Conservation (phyloP, 257 asterid genomes). For the Solanum corneliomulleri region DNA sequence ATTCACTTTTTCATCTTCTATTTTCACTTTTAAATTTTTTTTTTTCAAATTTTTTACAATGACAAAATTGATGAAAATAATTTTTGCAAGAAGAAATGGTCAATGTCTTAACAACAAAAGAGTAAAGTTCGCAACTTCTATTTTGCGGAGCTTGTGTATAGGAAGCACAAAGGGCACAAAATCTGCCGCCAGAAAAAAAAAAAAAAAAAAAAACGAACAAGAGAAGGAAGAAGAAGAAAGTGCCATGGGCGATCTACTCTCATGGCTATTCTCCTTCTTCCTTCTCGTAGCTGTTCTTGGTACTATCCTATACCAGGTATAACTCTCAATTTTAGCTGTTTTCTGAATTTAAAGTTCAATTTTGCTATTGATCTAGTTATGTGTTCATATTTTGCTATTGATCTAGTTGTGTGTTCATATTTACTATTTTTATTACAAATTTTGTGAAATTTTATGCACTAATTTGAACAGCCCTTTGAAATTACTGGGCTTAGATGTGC, state of each 20-base stretch:
- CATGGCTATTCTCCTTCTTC: slow-evolving; percentile 69
- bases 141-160: neutral
- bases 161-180: neutral
- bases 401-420: neutral
- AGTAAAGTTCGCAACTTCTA: neutral
- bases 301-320: slow-evolving; percentile 59
- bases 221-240: slow-evolving; percentile 1
- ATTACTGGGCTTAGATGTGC: neutral
- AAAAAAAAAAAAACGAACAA: neutral
- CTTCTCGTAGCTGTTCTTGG: slow-evolving; percentile 48
- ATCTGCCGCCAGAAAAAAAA: neutral
- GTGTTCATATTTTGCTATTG: neutral
- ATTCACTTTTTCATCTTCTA: neutral
- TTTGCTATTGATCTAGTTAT: neutral
- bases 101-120: neutral
- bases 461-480: neutral
- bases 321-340: neutral
- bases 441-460: neutral
- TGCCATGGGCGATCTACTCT: slow-evolving; percentile 52
- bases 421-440: neutral
- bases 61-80: neutral
- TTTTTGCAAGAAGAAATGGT: neutral
- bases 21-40: neutral
- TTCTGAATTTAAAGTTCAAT: neutral
- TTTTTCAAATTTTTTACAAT: too few species aligned